Base-by-base conservation (phyloP, 2,329 filamentous ascomycete species). In the Leptographium lundbergii region DNA sequence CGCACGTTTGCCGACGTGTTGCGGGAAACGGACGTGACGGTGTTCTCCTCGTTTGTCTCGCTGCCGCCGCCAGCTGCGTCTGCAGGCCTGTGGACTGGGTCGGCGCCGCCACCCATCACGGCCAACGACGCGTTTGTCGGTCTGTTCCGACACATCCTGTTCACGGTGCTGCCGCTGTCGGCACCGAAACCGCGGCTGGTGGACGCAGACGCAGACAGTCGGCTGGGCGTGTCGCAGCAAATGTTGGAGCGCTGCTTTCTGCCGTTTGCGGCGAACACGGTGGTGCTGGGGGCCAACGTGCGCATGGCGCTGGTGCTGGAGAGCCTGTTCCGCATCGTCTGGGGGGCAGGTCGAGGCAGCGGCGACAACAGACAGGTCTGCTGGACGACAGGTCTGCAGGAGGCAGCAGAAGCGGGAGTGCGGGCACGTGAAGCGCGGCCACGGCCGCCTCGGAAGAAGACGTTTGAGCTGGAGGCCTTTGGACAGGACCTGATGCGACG, bases 291-390 rank as follows among this genome's bases (percentile, higher is more conserved):
- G 24, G 87, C 90, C 62, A 91, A 94, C 65, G 84, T 85, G 32
- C 88, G 87, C 68, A 76, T 91, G 45, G 85, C 85, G 2, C 71
- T 91, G 11, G 69, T 88, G 34, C 72, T 90, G 0, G 89, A 92
- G 71, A 77, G 76, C 2, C 70, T 89, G 56, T 66, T 89, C 34
- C 77, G 84, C 53, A 71, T 84, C 7, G 69, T 80, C 3, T 78
- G 75, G 70, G 59, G 60, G 3, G 34, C 11, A 10, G 19, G 7
- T 1, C 14, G 19, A 39, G 66, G 68, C 29, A 70, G 68, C 32
- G 69, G 36, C 36, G 42, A 29, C 19, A 66, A 68, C 32, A 69
- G 71, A 29, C 19, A 64, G 66, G 24, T 63, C 74, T 14, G 60
- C 61, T 75, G 76, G 63, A 70, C 70, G 34, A 61, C 67, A 0